These are phyloP conservation scores for Volvox carteri DNA, from an alignment of 163 green algal species.

Conservation along the genomic window DNA sequence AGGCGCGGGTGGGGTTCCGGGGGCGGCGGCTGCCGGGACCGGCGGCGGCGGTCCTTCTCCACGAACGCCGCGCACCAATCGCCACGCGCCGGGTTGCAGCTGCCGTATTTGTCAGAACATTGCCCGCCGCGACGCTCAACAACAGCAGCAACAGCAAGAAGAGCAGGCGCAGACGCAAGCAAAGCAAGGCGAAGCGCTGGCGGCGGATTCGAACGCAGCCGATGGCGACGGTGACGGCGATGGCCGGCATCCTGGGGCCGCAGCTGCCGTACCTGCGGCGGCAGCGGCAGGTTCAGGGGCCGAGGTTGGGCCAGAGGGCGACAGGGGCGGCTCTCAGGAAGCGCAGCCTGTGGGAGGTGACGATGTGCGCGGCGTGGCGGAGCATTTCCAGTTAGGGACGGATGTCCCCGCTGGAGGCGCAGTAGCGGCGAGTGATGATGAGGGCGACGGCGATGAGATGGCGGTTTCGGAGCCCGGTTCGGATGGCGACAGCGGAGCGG, in stretches of 20 bases:
- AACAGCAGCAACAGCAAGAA: no score
- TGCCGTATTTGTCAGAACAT: conserved; percentile 56
- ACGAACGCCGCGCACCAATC: background rate
- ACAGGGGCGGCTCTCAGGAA: no score
- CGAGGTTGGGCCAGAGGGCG: no score
- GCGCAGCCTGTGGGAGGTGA: no score
- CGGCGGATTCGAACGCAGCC: background rate
- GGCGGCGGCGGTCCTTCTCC: background rate
- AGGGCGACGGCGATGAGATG: background rate
- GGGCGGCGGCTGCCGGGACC: background rate
- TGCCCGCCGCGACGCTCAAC: background rate
- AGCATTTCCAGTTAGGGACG: no score
- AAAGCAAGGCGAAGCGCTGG: background rate
- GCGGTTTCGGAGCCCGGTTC: background rate
- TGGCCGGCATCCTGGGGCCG: background rate
- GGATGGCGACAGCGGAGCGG: background rate
- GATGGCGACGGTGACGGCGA: background rate
- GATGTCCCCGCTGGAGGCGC: background rate
- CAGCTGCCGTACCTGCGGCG: no score
- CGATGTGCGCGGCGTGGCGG: no score
- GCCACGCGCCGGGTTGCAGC: conserved; percentile 28
- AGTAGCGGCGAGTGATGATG: conserved; percentile 10
- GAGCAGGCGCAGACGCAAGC: background rate
- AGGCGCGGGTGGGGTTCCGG: background rate
- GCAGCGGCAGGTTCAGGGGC: no score